Conservation (phyloP, 352 stramenopile species). For the Phytopythium delawarense region DNA sequence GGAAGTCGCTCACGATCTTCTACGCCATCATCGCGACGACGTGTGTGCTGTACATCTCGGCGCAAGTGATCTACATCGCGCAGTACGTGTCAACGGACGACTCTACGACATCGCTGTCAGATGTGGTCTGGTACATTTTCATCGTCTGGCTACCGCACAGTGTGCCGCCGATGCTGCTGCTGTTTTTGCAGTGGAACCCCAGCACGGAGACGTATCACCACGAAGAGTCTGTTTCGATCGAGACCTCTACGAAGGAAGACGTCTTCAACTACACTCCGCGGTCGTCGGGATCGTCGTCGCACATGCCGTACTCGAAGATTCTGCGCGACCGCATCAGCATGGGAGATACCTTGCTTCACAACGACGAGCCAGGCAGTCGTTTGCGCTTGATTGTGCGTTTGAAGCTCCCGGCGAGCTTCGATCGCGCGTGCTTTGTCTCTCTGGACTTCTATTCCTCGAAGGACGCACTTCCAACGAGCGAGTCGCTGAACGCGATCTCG, state of each 20-base stretch:
- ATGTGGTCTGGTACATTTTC: conserved; percentile 86
- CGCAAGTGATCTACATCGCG: conserved; percentile 85
- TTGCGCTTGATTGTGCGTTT: conserved; percentile 79
- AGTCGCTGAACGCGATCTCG: conserved; percentile 46
- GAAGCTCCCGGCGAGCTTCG: conserved; percentile 73
- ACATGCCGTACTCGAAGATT: conserved; percentile 79
- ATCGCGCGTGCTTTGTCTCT: conserved; percentile 78
- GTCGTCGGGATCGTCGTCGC: conserved; percentile 72
- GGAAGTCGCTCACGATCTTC: conserved; percentile 84
- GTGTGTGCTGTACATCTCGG: conserved; percentile 82
- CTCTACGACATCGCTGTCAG: conserved; percentile 62
- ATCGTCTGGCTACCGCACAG: conserved; percentile 82
- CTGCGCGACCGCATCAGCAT: conserved; percentile 66
- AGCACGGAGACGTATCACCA: conserved; percentile 62
- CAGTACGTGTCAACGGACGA: conserved; percentile 69
- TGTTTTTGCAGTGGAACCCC: conserved; percentile 87
- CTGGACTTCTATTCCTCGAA: conserved; percentile 83
- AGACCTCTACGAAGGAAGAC: conserved; percentile 75
- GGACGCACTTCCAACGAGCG: conserved; percentile 45
- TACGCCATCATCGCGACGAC: conserved; percentile 87
- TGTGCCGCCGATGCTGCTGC: conserved; percentile 63
- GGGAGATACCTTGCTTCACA: conserved; percentile 73
- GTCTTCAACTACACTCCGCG: conserved; percentile 82
- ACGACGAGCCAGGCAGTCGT: conserved; percentile 78
- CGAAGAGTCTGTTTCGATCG: conserved; percentile 55